Conservation (phyloP, 164 flowering plant genomes). For the Berberis thunbergii region DNA sequence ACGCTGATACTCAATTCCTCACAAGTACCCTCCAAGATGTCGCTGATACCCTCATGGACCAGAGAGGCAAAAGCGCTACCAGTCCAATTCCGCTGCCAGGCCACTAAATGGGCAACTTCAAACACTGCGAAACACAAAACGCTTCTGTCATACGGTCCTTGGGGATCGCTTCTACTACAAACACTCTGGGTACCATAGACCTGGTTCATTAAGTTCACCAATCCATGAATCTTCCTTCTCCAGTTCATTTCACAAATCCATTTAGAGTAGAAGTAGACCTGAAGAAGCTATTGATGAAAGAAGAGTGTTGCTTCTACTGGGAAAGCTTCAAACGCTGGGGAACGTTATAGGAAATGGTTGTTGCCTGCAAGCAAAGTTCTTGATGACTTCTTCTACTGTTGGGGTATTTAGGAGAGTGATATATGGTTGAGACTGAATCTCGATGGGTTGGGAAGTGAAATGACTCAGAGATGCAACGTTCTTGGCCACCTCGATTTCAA, state of each 20-base stretch:
- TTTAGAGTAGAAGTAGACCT: slow-evolving; percentile 61
- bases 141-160: slow-evolving; percentile 51
- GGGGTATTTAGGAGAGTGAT: slow-evolving; percentile 61
- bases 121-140: slow-evolving; percentile 1
- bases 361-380: slow-evolving; percentile 49
- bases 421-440: slow-evolving; percentile 86
- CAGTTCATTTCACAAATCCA: slow-evolving; percentile 57
- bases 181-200: slow-evolving; percentile 68
- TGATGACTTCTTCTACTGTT: slow-evolving; percentile 44
- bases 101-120: slow-evolving; percentile 3
- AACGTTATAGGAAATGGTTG: slow-evolving; percentile 58
- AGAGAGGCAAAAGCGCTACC: slow-evolving; percentile 11
- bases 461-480: slow-evolving; percentile 81
- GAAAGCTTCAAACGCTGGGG: slow-evolving; percentile 58
- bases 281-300: slow-evolving; percentile 63
- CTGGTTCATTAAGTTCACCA: slow-evolving; percentile 52
- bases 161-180: slow-evolving; percentile 73
- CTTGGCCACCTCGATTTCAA: slow-evolving; percentile 94
- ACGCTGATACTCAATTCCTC: neutral
- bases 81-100: neutral
- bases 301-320: slow-evolving; percentile 38
- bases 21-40: neutral
- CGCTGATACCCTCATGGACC: slow-evolving; percentile 4
- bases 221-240: slow-evolving; percentile 68
- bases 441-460: slow-evolving; percentile 80